Evolutionary conservation across 192 early-diverging fungal genomes (phyloP).

Genomic region (Coemansia sp.): DNA sequence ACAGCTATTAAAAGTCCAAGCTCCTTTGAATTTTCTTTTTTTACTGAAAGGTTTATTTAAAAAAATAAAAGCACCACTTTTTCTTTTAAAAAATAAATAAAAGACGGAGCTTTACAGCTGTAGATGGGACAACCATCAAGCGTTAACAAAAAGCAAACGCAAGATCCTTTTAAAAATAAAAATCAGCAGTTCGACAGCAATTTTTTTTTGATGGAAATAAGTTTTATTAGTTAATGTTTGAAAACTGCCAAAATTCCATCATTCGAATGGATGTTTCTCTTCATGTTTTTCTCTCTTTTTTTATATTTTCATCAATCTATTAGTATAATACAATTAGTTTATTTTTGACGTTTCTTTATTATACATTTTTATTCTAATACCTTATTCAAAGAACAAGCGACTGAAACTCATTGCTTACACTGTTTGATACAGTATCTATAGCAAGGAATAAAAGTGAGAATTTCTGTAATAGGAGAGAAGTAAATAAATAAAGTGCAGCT

Average conservation of each 20-base stretch:
- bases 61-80: not conserved
- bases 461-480: not conserved
- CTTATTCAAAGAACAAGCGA: not conserved
- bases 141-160: not conserved
- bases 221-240: not conserved
- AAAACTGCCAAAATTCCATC: not conserved
- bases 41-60: not conserved
- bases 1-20: too few relatives aligned
- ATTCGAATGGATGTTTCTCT: slow-evolving; percentile 1
- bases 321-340: not conserved
- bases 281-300: not conserved
- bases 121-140: not conserved
- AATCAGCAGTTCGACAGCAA: not conserved
- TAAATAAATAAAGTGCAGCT: not conserved
- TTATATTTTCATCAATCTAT: slow-evolving; percentile 8
- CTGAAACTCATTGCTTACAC: not conserved
- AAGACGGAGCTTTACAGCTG: too few relatives aligned
- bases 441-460: not conserved
- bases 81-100: too few relatives aligned
- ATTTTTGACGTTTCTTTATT: not conserved
- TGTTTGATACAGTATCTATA: not conserved
- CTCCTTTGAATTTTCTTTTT: too few relatives aligned
- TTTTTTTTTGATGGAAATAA: not conserved
- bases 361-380: not conserved
- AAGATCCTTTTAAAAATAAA: not conserved